Percentiles rank a stretch among this genome's conserved stretches.
These are phyloP conservation scores for Coemansia umbellata DNA, from an alignment of 192 early-diverging fungal genomes.

Conservation along the genomic window DNA sequence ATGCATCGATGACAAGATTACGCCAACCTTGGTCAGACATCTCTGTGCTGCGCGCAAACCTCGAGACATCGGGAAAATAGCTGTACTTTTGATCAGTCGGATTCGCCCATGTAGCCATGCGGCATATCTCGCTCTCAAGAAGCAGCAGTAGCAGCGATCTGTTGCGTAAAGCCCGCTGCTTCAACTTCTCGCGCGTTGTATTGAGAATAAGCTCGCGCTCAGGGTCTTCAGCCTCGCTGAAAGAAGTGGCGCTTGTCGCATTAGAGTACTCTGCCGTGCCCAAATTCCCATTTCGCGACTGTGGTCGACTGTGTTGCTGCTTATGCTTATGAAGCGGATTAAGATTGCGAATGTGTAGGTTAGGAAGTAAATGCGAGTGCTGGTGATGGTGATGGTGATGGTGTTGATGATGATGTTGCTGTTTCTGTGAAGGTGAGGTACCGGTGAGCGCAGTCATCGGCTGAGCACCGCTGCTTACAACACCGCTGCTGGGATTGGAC, in stretches of 20 bases:
- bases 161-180: slow-evolving; percentile 28
- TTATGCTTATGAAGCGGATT: slow-evolving; percentile 20
- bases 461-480: neutral
- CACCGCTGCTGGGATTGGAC: slow-evolving; percentile 5
- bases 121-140: slow-evolving; percentile 83
- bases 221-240: slow-evolving; percentile 9
- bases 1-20: slow-evolving; percentile 70
- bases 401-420: neutral
- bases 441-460: neutral
- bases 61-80: slow-evolving; percentile 32
- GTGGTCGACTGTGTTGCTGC: slow-evolving; percentile 1
- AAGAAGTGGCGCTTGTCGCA: slow-evolving; percentile 29
- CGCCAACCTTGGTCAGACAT: slow-evolving; percentile 69
- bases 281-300: neutral
- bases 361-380: too few species aligned
- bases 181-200: slow-evolving; percentile 29
- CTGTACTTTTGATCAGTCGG: slow-evolving; percentile 56
- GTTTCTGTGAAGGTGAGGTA: slow-evolving; percentile 3
- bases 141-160: slow-evolving; percentile 69
- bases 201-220: slow-evolving; percentile 24
- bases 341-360: slow-evolving; percentile 20
- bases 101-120: slow-evolving; percentile 79
- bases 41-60: slow-evolving; percentile 31
- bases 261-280: slow-evolving; percentile 9
- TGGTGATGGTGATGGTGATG: slow-evolving; percentile 7